Base-by-base conservation (phyloP, 768 basidiomycete genomes). In the Tricholoma sp. region DNA sequence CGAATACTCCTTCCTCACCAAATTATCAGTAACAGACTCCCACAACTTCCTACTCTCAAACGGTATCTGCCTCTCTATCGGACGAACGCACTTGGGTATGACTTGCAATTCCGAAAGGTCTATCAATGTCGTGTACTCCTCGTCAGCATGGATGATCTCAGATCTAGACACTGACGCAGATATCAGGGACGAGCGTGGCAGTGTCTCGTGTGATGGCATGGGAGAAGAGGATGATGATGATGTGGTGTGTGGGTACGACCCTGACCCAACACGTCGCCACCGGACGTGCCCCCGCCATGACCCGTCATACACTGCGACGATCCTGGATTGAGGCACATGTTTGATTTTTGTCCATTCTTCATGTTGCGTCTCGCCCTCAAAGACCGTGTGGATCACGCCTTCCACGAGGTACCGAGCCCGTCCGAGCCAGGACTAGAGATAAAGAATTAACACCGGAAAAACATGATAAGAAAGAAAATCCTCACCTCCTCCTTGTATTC, bases 401-500 rank as follows among this genome's bases (percentile, higher is more conserved):
- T 94, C 94, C 5, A 91, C 59, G 44, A 88, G 72, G 77, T 88
- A 96, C 59, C 89, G 88, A 4, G 95, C 87, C 58, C 79, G 84
- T 52, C 94, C 93, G 45, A 97, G 78, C 95, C 95, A 98, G 2
- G 90, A 90, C 91, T 82, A 58, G 28, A 44, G 49, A 55, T 33
- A 24, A 44, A 58, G 28, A 42, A 47, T 55, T 31, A 24, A 44
- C 57, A 55, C 17, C 15, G 53, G 55, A 28, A 36, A 42, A 54
- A 56, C 24, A 2, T 7, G 56, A 63, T n/a, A 2, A 31, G 11
- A 36, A 11, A 41, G 10, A 33, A 20, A 24, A 47, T 50, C 41
- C 85, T 44, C 57, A 91, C 91, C 84, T 99, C 95, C 67, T 99
- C 97, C 73, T 94, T 94, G 74, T 96, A 98, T 65, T 95, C 92